Percentiles rank a stretch among this genome's conserved stretches.
Evolutionary conservation across 2,329 filamentous ascomycete genomes (phyloP).

Genomic region (Pseudogymnoascus sp.): DNA sequence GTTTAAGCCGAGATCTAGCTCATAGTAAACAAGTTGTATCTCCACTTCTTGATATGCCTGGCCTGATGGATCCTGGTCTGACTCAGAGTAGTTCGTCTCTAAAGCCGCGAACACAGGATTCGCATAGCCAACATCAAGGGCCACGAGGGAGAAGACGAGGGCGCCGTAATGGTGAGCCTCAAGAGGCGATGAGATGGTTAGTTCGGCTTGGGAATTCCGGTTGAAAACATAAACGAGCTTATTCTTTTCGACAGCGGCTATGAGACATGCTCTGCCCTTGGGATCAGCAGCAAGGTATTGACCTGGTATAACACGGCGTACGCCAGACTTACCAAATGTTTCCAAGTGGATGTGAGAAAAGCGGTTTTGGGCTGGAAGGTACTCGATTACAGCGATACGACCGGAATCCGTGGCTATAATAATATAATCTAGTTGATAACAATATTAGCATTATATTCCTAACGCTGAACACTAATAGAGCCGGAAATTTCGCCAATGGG

Average conservation of each 20-base stretch:
- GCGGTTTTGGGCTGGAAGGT: slow-evolving; percentile 74
- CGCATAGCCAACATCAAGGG: slow-evolving; percentile 90
- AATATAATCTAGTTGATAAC: slow-evolving; percentile 67
- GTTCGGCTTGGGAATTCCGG: slow-evolving; percentile 84
- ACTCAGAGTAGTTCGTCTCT: slow-evolving; percentile 86
- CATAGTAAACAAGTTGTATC: slow-evolving; percentile 92
- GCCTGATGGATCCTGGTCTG: slow-evolving; percentile 83
- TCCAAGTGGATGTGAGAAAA: slow-evolving; percentile 89
- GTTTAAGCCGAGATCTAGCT: slow-evolving; percentile 90
- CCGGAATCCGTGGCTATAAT: slow-evolving; percentile 94
- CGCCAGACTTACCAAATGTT: slow-evolving; percentile 94
- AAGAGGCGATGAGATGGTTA: slow-evolving; percentile 92
- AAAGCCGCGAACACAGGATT: slow-evolving; percentile 94
- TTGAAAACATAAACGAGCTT: slow-evolving; percentile 98
- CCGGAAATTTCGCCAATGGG: slow-evolving; percentile 10
- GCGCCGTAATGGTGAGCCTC: slow-evolving; percentile 93
- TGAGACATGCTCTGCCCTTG: slow-evolving; percentile 88
- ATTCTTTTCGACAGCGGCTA: slow-evolving; percentile 95
- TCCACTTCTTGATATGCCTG: slow-evolving; percentile 74
- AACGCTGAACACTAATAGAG: neutral
- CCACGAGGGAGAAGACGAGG: slow-evolving; percentile 78
- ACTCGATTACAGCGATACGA: slow-evolving; percentile 89
- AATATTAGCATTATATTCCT: neutral
- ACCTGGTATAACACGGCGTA: slow-evolving; percentile 86
- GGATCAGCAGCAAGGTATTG: slow-evolving; percentile 94